phyloP scores from a whole-genome alignment of 2,329 filamentous ascomycete species.

The Colletotrichum lupini region DNA sequence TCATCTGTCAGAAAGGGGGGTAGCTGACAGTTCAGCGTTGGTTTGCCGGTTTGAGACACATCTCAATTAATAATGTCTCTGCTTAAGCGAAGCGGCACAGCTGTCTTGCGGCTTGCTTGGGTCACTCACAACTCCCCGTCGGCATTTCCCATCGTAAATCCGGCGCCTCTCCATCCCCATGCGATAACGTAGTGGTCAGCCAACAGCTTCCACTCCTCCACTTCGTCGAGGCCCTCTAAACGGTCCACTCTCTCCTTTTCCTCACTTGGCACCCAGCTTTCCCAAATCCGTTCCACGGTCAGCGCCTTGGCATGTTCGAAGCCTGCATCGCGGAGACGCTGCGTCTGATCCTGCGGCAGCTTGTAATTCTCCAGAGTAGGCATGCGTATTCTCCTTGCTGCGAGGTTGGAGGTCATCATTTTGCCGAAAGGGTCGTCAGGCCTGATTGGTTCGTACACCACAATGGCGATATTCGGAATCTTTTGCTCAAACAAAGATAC shows the following conservation, averaged over 20 bases:
- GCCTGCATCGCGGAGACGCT: conserved; percentile 73
- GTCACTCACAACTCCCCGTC: neutral
- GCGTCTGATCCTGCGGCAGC: conserved; percentile 74
- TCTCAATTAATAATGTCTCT: neutral
- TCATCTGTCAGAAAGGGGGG: neutral
- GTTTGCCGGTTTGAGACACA: neutral
- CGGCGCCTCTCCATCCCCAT: conserved; percentile 81
- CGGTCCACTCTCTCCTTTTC: conserved; percentile 85
- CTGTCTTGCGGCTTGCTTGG: neutral
- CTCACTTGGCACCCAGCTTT: conserved; percentile 73
- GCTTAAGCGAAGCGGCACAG: neutral
- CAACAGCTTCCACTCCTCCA: conserved; percentile 92
- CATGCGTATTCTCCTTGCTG: conserved; percentile 82
- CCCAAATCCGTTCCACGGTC: conserved; percentile 74
- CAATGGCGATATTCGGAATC: conserved; percentile 63
- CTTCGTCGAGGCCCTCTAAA: conserved; percentile 90
- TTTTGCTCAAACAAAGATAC: conserved; percentile 71
- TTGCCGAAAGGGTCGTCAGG: conserved; percentile 88
- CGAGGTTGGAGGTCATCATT: conserved; percentile 93
- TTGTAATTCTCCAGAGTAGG: conserved; percentile 83
- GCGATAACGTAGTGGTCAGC: conserved; percentile 89
- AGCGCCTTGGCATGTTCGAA: conserved; percentile 61
- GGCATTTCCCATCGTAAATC: conserved; percentile 40
- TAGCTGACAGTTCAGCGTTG: neutral
- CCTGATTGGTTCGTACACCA: conserved; percentile 90